Percentiles rank a stretch among this genome's conserved stretches.
These are phyloP conservation scores for Phlebiopsis gigantea DNA, from an alignment of 768 basidiomycete species.

Conservation along the genomic window DNA sequence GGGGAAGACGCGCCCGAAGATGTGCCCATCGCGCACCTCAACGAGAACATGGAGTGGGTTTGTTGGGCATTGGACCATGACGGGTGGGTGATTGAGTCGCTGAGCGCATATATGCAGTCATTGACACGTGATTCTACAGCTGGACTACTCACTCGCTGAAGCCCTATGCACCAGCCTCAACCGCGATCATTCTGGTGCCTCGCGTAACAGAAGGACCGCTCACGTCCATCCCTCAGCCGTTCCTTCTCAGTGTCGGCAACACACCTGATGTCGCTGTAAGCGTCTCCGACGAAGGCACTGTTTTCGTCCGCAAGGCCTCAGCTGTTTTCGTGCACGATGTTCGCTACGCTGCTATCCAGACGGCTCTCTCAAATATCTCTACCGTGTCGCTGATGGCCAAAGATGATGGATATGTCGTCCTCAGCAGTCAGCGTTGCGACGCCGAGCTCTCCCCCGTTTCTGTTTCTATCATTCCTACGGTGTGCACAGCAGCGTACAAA, in stretches of 20 bases:
- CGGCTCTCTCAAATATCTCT: neutral
- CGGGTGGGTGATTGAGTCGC: slow-evolving; percentile 13
- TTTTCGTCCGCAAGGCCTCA: neutral
- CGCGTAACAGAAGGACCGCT: neutral
- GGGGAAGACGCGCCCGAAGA: neutral
- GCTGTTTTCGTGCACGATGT: neutral
- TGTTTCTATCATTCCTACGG: slow-evolving; percentile 9
- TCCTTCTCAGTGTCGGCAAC: slow-evolving; percentile 12
- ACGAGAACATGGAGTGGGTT: slow-evolving; percentile 14
- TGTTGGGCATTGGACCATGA: slow-evolving; percentile 15
- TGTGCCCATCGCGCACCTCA: slow-evolving; percentile 13
- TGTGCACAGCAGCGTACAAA: neutral
- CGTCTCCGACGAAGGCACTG: slow-evolving; percentile 9
- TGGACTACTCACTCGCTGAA: slow-evolving; percentile 14
- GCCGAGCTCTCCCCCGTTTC: slow-evolving; percentile 1
- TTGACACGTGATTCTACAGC: slow-evolving; percentile 1
- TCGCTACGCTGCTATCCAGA: neutral
- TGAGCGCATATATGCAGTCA: neutral
- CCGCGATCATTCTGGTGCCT: slow-evolving; percentile 13
- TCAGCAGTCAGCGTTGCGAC: neutral
- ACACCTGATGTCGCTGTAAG: slow-evolving; percentile 8
- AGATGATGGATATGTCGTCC: neutral
- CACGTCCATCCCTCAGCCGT: slow-evolving; percentile 9
- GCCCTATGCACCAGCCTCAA: neutral
- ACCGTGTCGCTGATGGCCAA: neutral